Percentiles rank a stretch among this genome's conserved stretches.
phyloP scores from a whole-genome alignment of 2,329 filamentous ascomycete species.

The Zasmidium citrigriseum region DNA sequence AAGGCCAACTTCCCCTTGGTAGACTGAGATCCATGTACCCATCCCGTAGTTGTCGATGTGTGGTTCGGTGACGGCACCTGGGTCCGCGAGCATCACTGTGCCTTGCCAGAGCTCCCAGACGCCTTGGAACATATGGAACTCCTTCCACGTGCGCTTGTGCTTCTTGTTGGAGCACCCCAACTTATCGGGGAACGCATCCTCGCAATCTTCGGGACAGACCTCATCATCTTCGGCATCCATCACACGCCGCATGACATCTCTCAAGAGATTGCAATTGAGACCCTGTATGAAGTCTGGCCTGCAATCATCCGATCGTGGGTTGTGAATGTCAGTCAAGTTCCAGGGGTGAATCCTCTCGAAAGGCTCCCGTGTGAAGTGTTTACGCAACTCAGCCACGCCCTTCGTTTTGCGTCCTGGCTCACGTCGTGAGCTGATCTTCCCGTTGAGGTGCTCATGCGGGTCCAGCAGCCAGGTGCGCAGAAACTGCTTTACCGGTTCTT shows the following conservation, averaged over 20 bases:
- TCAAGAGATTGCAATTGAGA: slow-evolving; percentile 14
- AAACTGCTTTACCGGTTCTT: not conserved
- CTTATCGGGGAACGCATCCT: not conserved
- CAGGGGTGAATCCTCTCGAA: slow-evolving; percentile 8
- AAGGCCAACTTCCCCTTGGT: slow-evolving; percentile 24
- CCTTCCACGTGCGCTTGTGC: slow-evolving; percentile 2
- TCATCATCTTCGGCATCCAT: not conserved
- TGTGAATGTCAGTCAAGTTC: slow-evolving; percentile 20
- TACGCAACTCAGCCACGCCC: not conserved
- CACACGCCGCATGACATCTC: slow-evolving; percentile 11
- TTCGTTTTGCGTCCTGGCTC: too few species aligned
- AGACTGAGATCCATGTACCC: slow-evolving; percentile 20
- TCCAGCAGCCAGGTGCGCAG: not conserved
- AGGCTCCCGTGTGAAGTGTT: not conserved
- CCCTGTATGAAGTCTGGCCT: slow-evolving; percentile 12
- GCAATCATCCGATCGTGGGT: slow-evolving; percentile 7
- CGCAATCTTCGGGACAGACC: slow-evolving; percentile 9
- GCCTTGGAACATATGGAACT: slow-evolving; percentile 3
- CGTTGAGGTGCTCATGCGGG: not conserved
- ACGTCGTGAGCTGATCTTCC: too few species aligned
- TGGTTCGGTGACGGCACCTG: slow-evolving; percentile 15
- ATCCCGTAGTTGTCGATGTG: slow-evolving; percentile 16
- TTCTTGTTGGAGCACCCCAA: not conserved
- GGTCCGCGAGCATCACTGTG: slow-evolving; percentile 19
- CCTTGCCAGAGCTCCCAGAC: slow-evolving; percentile 9